Evolutionary conservation across 2,329 filamentous ascomycete species (phyloP), one percentile per base, ranked within the genome.

Genomic region (Trichoderma sp.): DNA sequence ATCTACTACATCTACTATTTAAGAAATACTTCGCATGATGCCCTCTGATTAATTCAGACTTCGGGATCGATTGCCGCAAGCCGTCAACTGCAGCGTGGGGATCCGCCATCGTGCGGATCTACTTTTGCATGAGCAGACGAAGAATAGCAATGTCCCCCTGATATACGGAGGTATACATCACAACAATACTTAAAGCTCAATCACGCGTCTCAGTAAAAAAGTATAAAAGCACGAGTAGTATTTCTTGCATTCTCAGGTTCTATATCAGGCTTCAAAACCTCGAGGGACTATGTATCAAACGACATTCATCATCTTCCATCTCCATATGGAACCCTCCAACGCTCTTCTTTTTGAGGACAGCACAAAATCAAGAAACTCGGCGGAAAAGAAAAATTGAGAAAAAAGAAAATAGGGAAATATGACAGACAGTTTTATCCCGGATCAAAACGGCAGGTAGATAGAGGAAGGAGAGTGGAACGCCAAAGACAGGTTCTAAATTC

Each of bases 231-330:
- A 58, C 43, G 53, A 53, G 36, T 21, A 47, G 57, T 43, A 24
- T 64, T n/a, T 53, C 28, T 70, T 70, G 67, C 62, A 71, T 73
- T 67, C 34, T 68, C 71, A 60, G 67, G 32, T 26, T 72, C 73
- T 34, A 63, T 73, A 73, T 71, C 71, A 71, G 64, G 58, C 47
- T 56, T 53, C 39, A 28, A 51, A 51, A 18, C 57, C 57, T 43
- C 9, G 34, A 53, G 60, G 57, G 57, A 61, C 24, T 66, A 51
- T 36, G 26, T 34, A 61, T 26, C 39, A 65, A 61, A 61, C 34
- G 18, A 39, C 39, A 53, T 69, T 39, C 24, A 34, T 61, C 24
- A 34, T 51, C 11, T 21, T 61, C 66, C 66, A 60, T 60, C 36
- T 51, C 6, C 9, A 28, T 21, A 53, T 61, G 36, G 67, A 53